phyloP scores from a whole-genome alignment of 441 rosid genomes.

The Corymbia calophylla region DNA sequence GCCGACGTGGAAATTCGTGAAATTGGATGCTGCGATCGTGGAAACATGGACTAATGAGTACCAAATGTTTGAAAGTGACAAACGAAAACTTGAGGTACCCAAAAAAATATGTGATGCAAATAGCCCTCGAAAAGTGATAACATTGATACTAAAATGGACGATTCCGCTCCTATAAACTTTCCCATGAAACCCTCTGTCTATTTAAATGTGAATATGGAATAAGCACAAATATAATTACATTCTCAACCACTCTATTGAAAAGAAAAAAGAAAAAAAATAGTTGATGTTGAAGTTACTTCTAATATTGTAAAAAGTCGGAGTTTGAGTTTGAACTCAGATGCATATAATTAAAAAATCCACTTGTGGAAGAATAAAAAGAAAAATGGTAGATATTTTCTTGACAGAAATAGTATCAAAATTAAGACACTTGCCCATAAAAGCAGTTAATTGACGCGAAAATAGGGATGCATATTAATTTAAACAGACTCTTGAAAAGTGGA shows the following conservation, averaged over 20 bases:
- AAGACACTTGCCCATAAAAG: neutral
- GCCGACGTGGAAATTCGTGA: too few species aligned
- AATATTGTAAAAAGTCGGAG: neutral
- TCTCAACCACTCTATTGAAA: neutral
- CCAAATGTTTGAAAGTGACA: neutral
- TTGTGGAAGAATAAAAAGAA: neutral
- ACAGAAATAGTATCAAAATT: neutral
- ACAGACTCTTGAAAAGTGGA: too few species aligned
- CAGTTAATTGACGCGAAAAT: neutral
- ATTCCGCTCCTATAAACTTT: neutral
- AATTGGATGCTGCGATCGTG: too few species aligned
- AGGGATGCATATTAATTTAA: fast-evolving
- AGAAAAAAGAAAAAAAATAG: fast-evolving
- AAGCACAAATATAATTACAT: neutral
- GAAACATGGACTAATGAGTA: neutral
- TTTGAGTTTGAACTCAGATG: neutral
- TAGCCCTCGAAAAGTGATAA: neutral
- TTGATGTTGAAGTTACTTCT: neutral
- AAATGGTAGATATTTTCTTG: neutral
- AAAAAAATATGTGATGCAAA: neutral
- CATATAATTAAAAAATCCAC: neutral
- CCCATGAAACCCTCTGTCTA: neutral
- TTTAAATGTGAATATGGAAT: neutral
- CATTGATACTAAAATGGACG: neutral
- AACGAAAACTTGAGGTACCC: neutral